phyloP scores from a whole-genome alignment of 495 filamentous ascomycete genomes.

The Aspergillus egyptiacus region DNA sequence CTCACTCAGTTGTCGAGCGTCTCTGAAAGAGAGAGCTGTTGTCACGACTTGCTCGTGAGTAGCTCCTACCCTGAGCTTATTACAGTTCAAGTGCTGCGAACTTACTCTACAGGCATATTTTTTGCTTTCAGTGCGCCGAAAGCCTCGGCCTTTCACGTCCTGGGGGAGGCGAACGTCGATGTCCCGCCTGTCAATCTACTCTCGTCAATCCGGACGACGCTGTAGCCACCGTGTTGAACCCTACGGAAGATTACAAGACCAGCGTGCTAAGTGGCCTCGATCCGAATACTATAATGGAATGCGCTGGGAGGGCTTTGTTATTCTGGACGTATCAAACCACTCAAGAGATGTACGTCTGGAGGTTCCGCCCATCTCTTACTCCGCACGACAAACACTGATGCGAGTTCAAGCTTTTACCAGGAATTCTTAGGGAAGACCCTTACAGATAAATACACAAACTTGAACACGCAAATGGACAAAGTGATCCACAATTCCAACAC shows the following conservation, averaged over 20 bases:
- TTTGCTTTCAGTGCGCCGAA: constrained; percentile 73
- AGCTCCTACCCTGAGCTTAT: neutral
- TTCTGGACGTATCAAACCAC: constrained; percentile 92
- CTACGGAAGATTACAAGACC: constrained; percentile 90
- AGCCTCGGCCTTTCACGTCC: constrained; percentile 57
- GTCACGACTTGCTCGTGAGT: constrained; percentile 85
- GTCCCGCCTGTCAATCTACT: constrained; percentile 74
- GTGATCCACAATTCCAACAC: constrained; percentile 75
- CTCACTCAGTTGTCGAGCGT: constrained; percentile 67
- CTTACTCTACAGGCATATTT: constrained; percentile 63
- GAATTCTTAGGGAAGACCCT: constrained; percentile 67
- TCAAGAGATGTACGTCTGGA: constrained; percentile 68
- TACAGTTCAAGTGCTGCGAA: constrained; percentile 8
- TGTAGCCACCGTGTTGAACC: constrained; percentile 68
- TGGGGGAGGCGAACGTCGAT: constrained; percentile 50
- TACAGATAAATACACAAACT: constrained; percentile 63
- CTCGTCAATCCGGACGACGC: constrained; percentile 73
- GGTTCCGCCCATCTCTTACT: neutral
- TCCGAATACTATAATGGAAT: constrained; percentile 84
- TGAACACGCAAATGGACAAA: constrained; percentile 72
- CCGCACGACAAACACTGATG: constrained; percentile 16
- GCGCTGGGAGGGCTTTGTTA: constrained; percentile 70
- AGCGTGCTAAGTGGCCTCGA: constrained; percentile 80
- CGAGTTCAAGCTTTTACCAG: constrained; percentile 63
- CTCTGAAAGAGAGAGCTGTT: constrained; percentile 68